Evolutionary conservation across 345 rosid species (phyloP).

Genomic region (Raphanus raphanistrum): DNA sequence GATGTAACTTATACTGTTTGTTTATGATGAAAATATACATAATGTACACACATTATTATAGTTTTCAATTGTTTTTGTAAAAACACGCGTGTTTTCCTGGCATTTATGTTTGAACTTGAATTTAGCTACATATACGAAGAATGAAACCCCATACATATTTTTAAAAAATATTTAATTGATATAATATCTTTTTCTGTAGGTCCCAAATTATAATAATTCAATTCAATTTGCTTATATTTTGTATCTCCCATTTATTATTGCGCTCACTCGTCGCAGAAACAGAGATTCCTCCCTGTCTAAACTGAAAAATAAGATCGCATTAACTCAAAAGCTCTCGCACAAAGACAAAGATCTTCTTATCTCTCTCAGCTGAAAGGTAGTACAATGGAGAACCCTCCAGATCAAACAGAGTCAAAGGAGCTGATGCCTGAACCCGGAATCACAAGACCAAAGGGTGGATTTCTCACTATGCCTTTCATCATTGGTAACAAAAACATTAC

Average conservation of each 20-base stretch:
- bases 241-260: conserved; percentile 31
- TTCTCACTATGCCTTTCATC: conserved; percentile 74
- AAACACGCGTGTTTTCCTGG: not conserved
- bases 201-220: not conserved
- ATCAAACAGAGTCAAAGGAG: conserved; percentile 37
- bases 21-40: not conserved
- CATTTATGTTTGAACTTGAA: conserved; percentile 8
- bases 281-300: conserved; percentile 46
- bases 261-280: conserved; percentile 39
- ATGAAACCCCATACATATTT: not conserved
- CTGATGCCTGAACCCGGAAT: conserved; percentile 29
- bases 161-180: not conserved
- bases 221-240: not conserved
- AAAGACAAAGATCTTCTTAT: conserved; percentile 34
- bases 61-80: not conserved
- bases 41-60: not conserved
- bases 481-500: conserved; percentile 47
- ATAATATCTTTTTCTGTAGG: not conserved
- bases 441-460: conserved; percentile 56
- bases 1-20: not conserved
- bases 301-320: conserved; percentile 32
- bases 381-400: conserved; percentile 46
- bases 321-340: conserved; percentile 25
- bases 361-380: not conserved
- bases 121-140: conserved; percentile 7